Conservation (phyloP, 208 protist species). For the Leishmania mexicana region DNA sequence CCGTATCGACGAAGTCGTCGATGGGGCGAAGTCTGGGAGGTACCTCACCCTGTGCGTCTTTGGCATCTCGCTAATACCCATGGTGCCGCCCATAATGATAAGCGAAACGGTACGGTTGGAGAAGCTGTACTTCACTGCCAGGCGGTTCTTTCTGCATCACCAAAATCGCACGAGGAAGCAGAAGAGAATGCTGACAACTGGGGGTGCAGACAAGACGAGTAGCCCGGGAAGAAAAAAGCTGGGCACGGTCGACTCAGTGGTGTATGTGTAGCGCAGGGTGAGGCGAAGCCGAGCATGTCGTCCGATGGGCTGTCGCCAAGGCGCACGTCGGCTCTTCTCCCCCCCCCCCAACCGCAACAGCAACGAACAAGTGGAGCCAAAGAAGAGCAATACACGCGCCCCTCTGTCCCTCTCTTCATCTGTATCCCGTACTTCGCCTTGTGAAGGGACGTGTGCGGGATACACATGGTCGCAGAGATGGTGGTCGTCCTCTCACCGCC, state of each 20-base stretch:
- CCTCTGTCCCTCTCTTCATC: neutral
- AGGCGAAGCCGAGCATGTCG: neutral
- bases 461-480: neutral
- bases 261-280: neutral
- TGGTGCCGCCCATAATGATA: constrained; percentile 26
- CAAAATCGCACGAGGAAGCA: neutral
- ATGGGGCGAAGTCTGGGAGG: neutral
- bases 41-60: neutral
- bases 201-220: neutral
- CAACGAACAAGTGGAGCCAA: too few species aligned
- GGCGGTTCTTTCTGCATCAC: neutral
- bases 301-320: neutral
- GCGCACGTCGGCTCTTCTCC: neutral
- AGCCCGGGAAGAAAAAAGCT: neutral
- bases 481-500: neutral
- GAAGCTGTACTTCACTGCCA: constrained; percentile 15
- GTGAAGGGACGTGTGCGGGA: neutral
- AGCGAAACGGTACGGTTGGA: constrained; percentile 11
- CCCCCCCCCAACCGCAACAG: neutral
- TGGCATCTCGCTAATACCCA: constrained; percentile 3
- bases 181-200: neutral
- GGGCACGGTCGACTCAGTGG: neutral
- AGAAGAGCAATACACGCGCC: neutral
- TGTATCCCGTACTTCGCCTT: neutral
- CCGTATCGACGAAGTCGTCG: neutral